A percentile compares a stretch with the other conserved stretches of the same genome.
Conservation (phyloP, 2,329 filamentous ascomycete genomes). For the Paraphaeosphaeria sporulosa region DNA sequence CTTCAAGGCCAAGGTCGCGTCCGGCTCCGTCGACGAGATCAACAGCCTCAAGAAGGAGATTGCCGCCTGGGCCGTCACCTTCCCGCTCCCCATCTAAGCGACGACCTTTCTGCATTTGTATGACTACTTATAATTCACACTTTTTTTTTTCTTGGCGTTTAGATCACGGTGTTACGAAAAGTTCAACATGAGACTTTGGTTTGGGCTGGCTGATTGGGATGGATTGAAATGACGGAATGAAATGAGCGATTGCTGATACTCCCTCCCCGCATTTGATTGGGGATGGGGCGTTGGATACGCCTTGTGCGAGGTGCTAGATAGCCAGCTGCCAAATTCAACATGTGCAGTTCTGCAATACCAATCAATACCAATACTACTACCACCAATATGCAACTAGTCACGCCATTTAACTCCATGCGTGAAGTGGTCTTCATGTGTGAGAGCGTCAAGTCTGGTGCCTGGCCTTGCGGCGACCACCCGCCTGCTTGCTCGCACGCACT, state of each 20-base stretch:
- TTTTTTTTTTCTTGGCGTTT: slow-evolving; percentile 6
- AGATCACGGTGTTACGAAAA: slow-evolving; percentile 3
- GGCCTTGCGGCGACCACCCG: too few species aligned
- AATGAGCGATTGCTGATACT: slow-evolving; percentile 15
- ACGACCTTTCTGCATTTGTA: slow-evolving; percentile 3
- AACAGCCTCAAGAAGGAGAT: slow-evolving; percentile 89
- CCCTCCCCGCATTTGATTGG: neutral
- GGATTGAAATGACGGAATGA: neutral
- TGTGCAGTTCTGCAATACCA: slow-evolving; percentile 7
- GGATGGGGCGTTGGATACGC: neutral
- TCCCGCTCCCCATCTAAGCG: slow-evolving; percentile 83
- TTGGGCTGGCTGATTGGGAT: slow-evolving; percentile 4
- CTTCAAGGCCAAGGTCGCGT: slow-evolving; percentile 91
- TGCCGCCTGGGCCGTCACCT: slow-evolving; percentile 81
- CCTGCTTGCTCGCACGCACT: too few species aligned
- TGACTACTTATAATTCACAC: slow-evolving; percentile 2
- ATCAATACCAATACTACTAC: neutral
- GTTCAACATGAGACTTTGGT: slow-evolving; percentile 11
- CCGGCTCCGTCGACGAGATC: slow-evolving; percentile 81
- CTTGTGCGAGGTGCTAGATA: neutral
- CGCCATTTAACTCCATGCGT: too few species aligned
- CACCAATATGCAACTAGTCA: too few species aligned
- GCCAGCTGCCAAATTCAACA: slow-evolving; percentile 17
- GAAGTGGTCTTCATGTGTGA: too few species aligned
- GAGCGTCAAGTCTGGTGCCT: too few species aligned